phyloP scores from a whole-genome alignment of 306 rosid species.

The Sophora flavescens region DNA sequence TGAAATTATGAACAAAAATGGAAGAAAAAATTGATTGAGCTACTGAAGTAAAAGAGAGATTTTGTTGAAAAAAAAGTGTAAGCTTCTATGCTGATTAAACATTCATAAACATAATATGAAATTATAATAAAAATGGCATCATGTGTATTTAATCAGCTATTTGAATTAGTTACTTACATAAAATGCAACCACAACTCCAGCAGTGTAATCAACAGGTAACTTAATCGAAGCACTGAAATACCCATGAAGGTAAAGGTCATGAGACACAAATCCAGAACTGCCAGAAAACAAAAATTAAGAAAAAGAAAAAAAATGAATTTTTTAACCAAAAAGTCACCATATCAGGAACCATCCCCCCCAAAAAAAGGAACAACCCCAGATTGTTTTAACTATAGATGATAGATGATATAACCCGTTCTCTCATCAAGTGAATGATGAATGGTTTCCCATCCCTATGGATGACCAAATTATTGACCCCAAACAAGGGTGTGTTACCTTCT shows the following conservation, averaged over 20 bases:
- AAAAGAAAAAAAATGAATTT: background rate
- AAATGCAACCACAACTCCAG: conserved; percentile 96
- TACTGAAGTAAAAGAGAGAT: background rate
- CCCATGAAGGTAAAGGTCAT: conserved; percentile 89
- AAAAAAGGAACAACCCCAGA: background rate
- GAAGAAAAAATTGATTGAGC: background rate
- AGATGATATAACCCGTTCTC: conserved; percentile 72
- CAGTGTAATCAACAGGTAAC: conserved; percentile 93
- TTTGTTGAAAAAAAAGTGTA: background rate
- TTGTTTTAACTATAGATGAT: background rate
- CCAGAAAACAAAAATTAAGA: background rate
- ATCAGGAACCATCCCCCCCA: background rate
- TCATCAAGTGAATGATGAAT: conserved; percentile 82
- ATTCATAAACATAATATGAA: background rate
- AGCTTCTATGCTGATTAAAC: background rate
- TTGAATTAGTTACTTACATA: conserved; percentile 70
- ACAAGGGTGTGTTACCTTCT: conserved; percentile 81
- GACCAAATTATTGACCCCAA: conserved; percentile 78
- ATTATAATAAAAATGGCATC: background rate
- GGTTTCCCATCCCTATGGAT: conserved; percentile 79
- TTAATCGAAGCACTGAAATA: conserved; percentile 92
- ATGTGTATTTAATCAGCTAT: background rate
- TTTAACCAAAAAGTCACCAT: background rate
- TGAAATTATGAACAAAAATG: background rate
- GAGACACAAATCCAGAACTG: conserved; percentile 97